Conservation (phyloP, 352 stramenopile species). For the Phytophthora agathidicida region DNA sequence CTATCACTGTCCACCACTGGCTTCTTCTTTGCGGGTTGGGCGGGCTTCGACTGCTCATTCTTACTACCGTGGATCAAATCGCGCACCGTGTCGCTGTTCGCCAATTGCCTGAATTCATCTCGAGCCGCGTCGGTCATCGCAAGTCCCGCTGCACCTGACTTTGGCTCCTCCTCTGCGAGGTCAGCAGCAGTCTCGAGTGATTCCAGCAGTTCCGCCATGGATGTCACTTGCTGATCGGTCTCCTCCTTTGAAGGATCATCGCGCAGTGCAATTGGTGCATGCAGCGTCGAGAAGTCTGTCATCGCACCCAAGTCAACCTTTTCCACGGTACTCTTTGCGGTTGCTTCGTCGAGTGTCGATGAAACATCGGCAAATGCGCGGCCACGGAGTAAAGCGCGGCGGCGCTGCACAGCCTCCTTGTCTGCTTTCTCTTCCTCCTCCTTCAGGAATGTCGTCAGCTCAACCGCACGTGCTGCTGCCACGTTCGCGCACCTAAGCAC, state of each 20-base stretch:
- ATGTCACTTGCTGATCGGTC: constrained; percentile 58
- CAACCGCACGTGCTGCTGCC: constrained; percentile 75
- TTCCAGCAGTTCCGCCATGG: constrained; percentile 74
- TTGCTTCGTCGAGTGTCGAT: constrained; percentile 35
- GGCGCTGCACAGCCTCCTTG: constrained; percentile 63
- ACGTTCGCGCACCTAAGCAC: constrained; percentile 83
- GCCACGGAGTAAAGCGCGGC: constrained; percentile 73
- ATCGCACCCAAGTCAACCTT: constrained; percentile 81
- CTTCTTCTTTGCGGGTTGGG: constrained; percentile 25
- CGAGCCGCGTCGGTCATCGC: constrained; percentile 40
- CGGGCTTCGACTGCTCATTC: constrained; percentile 18
- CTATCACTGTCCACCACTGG: constrained; percentile 43
- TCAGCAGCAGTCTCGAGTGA: constrained; percentile 73
- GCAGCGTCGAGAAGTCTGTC: constrained; percentile 81
- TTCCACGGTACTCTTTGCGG: constrained; percentile 36
- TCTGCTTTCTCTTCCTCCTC: constrained; percentile 79
- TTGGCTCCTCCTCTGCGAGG: constrained; percentile 23
- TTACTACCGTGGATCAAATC: constrained; percentile 47
- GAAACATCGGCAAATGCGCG: constrained; percentile 75
- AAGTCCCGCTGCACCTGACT: constrained; percentile 12
- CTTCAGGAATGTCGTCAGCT: constrained; percentile 82
- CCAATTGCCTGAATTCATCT: constrained; percentile 69
- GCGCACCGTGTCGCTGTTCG: constrained; percentile 50
- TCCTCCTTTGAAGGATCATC: constrained; percentile 65
- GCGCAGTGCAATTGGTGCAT: constrained; percentile 76